These are phyloP conservation scores for Endoconidiophora polonica DNA, from an alignment of 2,329 filamentous ascomycete species.

Conservation along the genomic window DNA sequence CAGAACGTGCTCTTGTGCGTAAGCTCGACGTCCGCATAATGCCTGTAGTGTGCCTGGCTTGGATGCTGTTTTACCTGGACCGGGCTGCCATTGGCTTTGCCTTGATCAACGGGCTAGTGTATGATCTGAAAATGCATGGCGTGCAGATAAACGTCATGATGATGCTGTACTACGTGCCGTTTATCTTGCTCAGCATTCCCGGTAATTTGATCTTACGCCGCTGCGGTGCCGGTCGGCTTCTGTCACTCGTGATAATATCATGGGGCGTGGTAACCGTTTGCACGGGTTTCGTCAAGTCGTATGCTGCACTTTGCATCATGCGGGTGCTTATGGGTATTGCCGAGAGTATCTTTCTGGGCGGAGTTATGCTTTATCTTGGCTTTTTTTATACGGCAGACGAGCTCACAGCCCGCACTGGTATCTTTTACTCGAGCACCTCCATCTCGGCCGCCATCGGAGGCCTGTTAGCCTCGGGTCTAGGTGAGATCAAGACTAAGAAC, in stretches of 20 bases:
- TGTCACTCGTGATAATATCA: constrained; percentile 14
- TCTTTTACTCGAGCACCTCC: constrained; percentile 40
- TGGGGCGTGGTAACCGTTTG: constrained; percentile 16
- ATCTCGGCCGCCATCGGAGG: constrained; percentile 48
- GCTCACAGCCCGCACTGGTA: constrained; percentile 15
- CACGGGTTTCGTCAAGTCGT: constrained; percentile 16
- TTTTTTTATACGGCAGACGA: constrained; percentile 17
- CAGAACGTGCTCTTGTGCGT: not conserved
- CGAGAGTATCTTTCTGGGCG: constrained; percentile 16
- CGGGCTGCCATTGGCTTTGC: constrained; percentile 20
- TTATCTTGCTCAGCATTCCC: constrained; percentile 16
- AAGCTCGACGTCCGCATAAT: constrained; percentile 13
- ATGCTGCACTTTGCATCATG: constrained; percentile 14
- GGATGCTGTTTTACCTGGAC: constrained; percentile 13
- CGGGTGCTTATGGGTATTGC: constrained; percentile 16
- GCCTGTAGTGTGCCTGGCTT: constrained; percentile 13
- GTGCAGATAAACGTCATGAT: constrained; percentile 35
- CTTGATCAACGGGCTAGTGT: constrained; percentile 38
- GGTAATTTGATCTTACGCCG: constrained; percentile 16
- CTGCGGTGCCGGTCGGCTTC: constrained; percentile 15
- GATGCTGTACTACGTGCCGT: constrained; percentile 16
- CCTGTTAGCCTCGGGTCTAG: constrained; percentile 27
- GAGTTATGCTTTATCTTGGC: constrained; percentile 16
- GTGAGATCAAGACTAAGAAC: constrained; percentile 21
- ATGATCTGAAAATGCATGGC: constrained; percentile 39